phyloP scores from a whole-genome alignment of 208 protist genomes.

The Crithidia sp. region DNA sequence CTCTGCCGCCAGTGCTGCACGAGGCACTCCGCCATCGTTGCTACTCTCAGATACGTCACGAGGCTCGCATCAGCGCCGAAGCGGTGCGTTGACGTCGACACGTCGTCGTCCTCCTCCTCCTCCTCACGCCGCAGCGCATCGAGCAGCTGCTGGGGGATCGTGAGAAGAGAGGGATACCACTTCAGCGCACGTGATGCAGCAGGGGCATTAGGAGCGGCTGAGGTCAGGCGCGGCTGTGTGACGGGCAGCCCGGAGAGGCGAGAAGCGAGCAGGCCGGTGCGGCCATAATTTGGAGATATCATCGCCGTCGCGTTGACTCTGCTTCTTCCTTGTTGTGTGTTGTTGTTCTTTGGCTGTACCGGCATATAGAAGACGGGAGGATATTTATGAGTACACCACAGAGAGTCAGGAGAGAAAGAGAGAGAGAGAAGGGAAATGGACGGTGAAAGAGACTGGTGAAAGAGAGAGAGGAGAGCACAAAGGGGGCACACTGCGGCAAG shows the following conservation, averaged over 20 bases:
- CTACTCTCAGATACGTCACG: conserved; percentile 50
- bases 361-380: too few relatives aligned
- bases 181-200: conserved; percentile 31
- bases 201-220: background rate
- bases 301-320: too few relatives aligned
- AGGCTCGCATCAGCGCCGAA: conserved; percentile 42
- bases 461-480: background rate
- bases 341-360: too few relatives aligned
- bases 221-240: conserved; percentile 29
- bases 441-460: conserved; percentile 1
- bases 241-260: conserved; percentile 50
- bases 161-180: conserved; percentile 82
- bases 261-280: conserved; percentile 66
- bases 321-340: conserved; percentile 46
- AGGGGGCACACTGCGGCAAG: too few relatives aligned
- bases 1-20: conserved; percentile 11
- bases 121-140: conserved; percentile 45
- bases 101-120: conserved; percentile 7
- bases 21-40: conserved; percentile 44
- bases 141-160: conserved; percentile 73
- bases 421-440: conserved; percentile 1
- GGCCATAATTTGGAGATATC: conserved; percentile 57
- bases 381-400: too few relatives aligned
- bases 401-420: background rate
- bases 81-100: background rate